phyloP scores from a whole-genome alignment of 129 eudicot species.

The Helianthus tuberosus region DNA sequence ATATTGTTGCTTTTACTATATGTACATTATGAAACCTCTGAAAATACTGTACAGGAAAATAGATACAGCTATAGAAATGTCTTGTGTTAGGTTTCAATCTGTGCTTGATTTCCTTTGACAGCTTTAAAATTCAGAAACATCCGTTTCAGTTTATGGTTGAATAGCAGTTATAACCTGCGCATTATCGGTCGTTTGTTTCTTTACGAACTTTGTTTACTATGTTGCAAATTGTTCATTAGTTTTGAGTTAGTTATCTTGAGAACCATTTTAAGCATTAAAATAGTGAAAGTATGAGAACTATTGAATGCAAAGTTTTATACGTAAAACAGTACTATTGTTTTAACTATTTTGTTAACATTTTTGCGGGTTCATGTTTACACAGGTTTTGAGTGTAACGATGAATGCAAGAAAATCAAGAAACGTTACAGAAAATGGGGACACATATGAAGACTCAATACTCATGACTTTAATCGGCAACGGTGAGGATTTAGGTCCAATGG shows the following conservation, averaged over 20 bases:
- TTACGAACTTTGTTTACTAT: background rate
- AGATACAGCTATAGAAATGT: background rate
- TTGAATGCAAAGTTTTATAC: background rate
- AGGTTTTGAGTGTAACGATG: slow-evolving; percentile 46
- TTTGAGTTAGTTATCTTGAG: background rate
- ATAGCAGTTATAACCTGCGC: background rate
- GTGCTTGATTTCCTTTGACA: slow-evolving; percentile 6
- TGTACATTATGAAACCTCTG: background rate
- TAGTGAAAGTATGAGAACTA: background rate
- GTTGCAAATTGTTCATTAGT: background rate
- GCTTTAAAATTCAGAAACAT: background rate
- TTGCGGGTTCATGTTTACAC: slow-evolving; percentile 5
- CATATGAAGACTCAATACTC: slow-evolving; percentile 82
- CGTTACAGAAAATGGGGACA: slow-evolving; percentile 74
- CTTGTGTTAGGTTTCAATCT: background rate
- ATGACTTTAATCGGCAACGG: slow-evolving; percentile 82
- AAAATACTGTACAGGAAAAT: background rate
- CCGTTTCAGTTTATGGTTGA: background rate
- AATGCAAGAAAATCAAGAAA: slow-evolving; percentile 64
- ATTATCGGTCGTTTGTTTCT: background rate
- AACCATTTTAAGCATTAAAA: background rate
- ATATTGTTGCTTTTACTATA: background rate
- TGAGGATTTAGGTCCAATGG: slow-evolving; percentile 92
- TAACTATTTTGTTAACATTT: slow-evolving; percentile 1
- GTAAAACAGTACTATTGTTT: background rate